Conservation (phyloP, 139 green algal genomes). For the Chlamydomonas sp. region DNA sequence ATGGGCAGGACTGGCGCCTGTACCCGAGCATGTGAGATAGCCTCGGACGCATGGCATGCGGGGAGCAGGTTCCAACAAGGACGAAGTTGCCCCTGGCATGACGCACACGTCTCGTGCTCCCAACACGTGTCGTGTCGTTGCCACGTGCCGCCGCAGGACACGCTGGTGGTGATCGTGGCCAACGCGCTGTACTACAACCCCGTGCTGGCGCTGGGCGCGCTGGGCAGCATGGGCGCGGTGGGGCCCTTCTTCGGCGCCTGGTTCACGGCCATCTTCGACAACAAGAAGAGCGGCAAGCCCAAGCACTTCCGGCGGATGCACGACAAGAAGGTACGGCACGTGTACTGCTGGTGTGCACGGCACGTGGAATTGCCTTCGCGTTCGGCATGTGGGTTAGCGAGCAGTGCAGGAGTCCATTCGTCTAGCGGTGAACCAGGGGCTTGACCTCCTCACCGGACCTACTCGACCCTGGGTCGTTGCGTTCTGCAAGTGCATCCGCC, state of each 20-base stretch:
- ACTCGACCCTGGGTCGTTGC: too few species aligned
- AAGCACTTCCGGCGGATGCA: conserved; percentile 75
- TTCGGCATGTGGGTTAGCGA: neutral
- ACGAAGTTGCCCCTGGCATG: too few species aligned
- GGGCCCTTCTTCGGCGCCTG: conserved; percentile 65
- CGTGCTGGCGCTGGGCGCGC: conserved; percentile 67
- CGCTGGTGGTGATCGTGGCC: conserved; percentile 81
- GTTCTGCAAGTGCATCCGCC: too few species aligned
- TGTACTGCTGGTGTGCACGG: neutral
- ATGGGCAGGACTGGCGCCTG: too few species aligned
- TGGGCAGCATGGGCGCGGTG: conserved; percentile 52
- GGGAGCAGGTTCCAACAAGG: too few species aligned
- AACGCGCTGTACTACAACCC: conserved; percentile 94
- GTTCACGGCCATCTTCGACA: conserved; percentile 74
- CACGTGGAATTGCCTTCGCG: neutral
- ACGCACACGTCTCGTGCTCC: too few species aligned
- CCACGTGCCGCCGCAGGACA: conserved; percentile 51
- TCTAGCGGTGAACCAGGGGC: too few species aligned
- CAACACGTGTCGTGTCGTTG: too few species aligned
- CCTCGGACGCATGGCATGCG: too few species aligned
- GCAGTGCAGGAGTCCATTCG: too few species aligned
- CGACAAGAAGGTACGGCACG: conserved; percentile 81
- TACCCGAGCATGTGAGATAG: too few species aligned
- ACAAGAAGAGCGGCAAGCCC: conserved; percentile 51
- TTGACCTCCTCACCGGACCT: too few species aligned